These are phyloP conservation scores for Cyclaneusma minus DNA, from an alignment of 2,329 filamentous ascomycete genomes.

Conservation along the genomic window DNA sequence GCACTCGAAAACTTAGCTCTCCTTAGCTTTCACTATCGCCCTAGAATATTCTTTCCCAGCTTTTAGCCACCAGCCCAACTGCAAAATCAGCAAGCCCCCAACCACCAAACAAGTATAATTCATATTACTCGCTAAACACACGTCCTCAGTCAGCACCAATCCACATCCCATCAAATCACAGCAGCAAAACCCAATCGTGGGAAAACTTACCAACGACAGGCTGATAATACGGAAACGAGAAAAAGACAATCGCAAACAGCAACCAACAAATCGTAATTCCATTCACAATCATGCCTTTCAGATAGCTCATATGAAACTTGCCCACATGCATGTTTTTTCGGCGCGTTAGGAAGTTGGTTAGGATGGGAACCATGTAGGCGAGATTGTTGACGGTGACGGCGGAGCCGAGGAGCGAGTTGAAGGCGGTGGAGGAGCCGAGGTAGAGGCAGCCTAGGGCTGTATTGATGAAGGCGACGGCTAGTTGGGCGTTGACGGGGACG, in stretches of 20 bases:
- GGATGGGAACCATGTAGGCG: conserved; percentile 28
- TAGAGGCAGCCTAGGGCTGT: conserved; percentile 26
- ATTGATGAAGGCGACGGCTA: conserved; percentile 19
- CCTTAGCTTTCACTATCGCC: conserved; percentile 21
- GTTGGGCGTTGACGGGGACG: conserved; percentile 24
- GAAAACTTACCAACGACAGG: conserved; percentile 16
- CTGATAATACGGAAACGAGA: conserved; percentile 26
- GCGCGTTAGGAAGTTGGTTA: conserved; percentile 25
- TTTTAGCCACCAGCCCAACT: conserved; percentile 26
- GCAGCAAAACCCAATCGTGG: neutral
- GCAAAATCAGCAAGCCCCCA: conserved; percentile 23
- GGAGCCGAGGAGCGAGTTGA: conserved; percentile 25
- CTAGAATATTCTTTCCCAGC: conserved; percentile 22
- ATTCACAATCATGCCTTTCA: conserved; percentile 21
- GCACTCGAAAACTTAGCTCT: no score
- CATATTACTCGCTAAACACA: conserved; percentile 23
- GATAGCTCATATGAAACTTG: conserved; percentile 21
- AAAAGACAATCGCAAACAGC: conserved; percentile 26
- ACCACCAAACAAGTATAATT: conserved; percentile 32
- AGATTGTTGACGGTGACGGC: conserved; percentile 28
- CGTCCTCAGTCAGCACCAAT: neutral
- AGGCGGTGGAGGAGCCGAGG: conserved; percentile 26
- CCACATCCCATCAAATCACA: neutral
- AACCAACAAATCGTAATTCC: conserved; percentile 22
- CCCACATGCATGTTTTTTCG: conserved; percentile 24